Conservation (phyloP, 2,329 filamentous ascomycete species). For the Xylariaceae sp. region DNA sequence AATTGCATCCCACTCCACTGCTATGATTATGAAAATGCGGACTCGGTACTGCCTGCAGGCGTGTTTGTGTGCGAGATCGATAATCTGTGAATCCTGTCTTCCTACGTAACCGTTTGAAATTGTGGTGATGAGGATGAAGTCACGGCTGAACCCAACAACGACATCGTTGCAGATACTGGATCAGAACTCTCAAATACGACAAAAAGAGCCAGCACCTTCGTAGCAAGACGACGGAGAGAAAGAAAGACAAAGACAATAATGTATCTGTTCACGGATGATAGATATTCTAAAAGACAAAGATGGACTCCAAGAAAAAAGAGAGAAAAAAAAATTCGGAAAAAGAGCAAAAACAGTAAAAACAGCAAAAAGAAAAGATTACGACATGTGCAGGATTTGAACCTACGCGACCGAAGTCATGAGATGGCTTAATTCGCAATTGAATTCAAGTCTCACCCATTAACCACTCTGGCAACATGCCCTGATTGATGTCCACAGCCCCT, state of each 20-base stretch:
- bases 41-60: background rate
- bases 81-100: background rate
- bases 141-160: background rate
- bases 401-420: slow-evolving; percentile 30
- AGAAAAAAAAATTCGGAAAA: background rate
- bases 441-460: slow-evolving; percentile 32
- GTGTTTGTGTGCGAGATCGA: background rate
- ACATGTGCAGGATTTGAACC: slow-evolving; percentile 31
- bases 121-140: background rate
- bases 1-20: background rate
- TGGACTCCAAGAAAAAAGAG: too few relatives aligned
- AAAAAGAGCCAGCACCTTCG: too few relatives aligned
- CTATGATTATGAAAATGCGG: background rate
- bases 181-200: too few relatives aligned
- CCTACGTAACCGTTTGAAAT: background rate
- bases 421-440: slow-evolving; percentile 19
- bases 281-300: too few relatives aligned
- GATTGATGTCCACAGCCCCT: background rate
- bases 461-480: slow-evolving; percentile 29
- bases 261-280: too few relatives aligned
- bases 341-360: slow-evolving; percentile 5
- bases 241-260: too few relatives aligned
- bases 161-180: background rate
- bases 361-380: slow-evolving; percentile 5
- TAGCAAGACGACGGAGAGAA: too few relatives aligned